Evolutionary conservation across 352 stramenopile species (phyloP).

Genomic region (Pythium phragmiticola): DNA sequence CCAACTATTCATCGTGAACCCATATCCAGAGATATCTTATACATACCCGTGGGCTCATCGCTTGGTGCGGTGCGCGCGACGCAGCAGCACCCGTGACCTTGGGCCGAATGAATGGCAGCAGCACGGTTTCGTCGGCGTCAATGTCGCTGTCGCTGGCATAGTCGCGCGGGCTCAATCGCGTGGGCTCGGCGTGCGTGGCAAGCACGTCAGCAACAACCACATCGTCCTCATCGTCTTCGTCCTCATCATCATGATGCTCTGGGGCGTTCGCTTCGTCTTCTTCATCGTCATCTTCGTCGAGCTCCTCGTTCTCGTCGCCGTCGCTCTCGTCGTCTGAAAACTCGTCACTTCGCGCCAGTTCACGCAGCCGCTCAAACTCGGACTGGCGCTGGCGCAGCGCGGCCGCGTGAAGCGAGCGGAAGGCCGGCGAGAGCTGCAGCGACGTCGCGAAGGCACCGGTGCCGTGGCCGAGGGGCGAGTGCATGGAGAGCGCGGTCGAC

Average conservation of each 20-base stretch:
- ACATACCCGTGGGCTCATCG: slow-evolving; percentile 51
- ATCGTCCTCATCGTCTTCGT: not conserved
- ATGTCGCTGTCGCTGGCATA: slow-evolving; percentile 27
- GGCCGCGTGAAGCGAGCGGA: slow-evolving; percentile 42
- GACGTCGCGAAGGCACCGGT: slow-evolving; percentile 29
- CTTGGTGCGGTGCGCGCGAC: slow-evolving; percentile 33
- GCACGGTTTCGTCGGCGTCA: slow-evolving; percentile 50
- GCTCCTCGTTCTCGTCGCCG: slow-evolving; percentile 58
- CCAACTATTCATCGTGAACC: not conserved
- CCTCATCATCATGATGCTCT: slow-evolving; percentile 1
- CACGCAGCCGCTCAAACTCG: slow-evolving; percentile 63
- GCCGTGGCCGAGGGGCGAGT: slow-evolving; percentile 26
- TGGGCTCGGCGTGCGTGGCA: not conserved
- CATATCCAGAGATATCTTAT: not conserved
- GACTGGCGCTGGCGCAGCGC: slow-evolving; percentile 47
- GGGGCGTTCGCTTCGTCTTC: slow-evolving; percentile 23
- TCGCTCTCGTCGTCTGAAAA: slow-evolving; percentile 84
- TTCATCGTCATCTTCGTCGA: slow-evolving; percentile 25
- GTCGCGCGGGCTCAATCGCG: slow-evolving; percentile 9
- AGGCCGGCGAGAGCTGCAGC: slow-evolving; percentile 52
- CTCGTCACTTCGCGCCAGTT: slow-evolving; percentile 73
- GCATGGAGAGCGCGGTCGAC: slow-evolving; percentile 62
- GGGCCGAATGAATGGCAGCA: slow-evolving; percentile 48
- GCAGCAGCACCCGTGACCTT: slow-evolving; percentile 31
- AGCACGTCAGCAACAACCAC: not conserved